Conservation (phyloP, 805 yeast genomes). For the Kluyveromyces aestuarii region DNA sequence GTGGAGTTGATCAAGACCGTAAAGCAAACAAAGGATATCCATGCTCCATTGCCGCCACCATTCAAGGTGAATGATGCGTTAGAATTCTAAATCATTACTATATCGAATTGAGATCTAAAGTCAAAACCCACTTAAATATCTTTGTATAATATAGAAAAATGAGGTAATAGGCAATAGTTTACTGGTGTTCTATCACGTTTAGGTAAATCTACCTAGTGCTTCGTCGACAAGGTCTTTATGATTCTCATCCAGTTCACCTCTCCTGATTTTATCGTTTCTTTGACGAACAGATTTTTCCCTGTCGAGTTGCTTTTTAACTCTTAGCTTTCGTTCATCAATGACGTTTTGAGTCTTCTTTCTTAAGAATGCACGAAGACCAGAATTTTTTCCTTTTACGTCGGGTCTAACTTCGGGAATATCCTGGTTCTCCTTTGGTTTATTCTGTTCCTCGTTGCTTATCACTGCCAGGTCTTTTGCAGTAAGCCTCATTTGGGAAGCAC, state of each 20-base stretch:
- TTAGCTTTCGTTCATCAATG: constrained; percentile 72
- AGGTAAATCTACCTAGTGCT: constrained; percentile 33
- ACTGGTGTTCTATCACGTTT: neutral
- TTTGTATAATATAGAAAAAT: neutral
- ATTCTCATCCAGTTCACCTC: constrained; percentile 49
- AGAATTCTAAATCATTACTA: constrained; percentile 11
- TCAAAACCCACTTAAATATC: neutral
- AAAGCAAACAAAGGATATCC: constrained; percentile 64
- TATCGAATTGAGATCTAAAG: constrained; percentile 2
- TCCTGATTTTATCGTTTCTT: constrained; percentile 35
- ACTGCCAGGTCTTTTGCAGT: constrained; percentile 50
- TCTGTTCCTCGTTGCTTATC: constrained; percentile 28
- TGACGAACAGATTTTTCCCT: constrained; percentile 65
- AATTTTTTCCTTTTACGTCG: constrained; percentile 68
- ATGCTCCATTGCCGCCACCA: constrained; percentile 46
- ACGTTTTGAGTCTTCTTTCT: constrained; percentile 81
- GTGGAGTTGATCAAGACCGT: constrained; percentile 69
- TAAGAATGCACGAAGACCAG: constrained; percentile 68
- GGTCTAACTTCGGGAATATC: constrained; percentile 54
- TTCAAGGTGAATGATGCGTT: constrained; percentile 26
- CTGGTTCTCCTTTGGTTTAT: constrained; percentile 32
- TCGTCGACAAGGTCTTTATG: constrained; percentile 32
- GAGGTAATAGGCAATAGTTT: neutral
- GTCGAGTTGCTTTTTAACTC: constrained; percentile 64
- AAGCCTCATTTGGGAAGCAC: constrained; percentile 54